These are phyloP conservation scores for Colletotrichum tamarilloi DNA, from an alignment of 2,329 filamentous ascomycete species.

Conservation along the genomic window DNA sequence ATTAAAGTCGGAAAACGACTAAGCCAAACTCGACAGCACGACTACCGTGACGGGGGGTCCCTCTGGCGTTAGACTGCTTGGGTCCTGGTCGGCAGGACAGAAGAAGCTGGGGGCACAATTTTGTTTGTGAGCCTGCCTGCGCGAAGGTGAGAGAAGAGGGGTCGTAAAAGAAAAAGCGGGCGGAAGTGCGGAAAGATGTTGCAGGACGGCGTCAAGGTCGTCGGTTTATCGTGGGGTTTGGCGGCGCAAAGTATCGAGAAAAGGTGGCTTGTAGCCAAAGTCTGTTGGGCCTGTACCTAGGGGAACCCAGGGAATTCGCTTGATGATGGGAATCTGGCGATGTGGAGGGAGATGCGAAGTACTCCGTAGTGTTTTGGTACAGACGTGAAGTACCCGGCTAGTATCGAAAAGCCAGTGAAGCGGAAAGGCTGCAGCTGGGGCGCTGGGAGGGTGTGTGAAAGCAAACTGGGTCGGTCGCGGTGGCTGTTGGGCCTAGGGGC, in stretches of 20 bases:
- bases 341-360: conserved; percentile 20
- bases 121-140: conserved; percentile 1
- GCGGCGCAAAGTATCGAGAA: conserved; percentile 11
- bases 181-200: conserved; percentile 25
- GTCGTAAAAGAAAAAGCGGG: conserved; percentile 9
- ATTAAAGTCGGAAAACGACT: conserved; percentile 7
- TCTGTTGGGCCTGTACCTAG: conserved; percentile 7
- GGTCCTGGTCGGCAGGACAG: not conserved
- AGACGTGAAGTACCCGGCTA: not conserved
- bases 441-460: not conserved
- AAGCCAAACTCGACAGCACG: conserved; percentile 27
- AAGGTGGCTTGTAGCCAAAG: conserved; percentile 7
- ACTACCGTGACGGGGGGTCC: conserved; percentile 24
- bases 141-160: conserved; percentile 3
- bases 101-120: conserved; percentile 3
- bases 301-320: not conserved
- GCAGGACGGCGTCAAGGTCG: conserved; percentile 16
- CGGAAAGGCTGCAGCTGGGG: not conserved
- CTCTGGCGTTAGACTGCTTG: not conserved
- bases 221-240: conserved; percentile 13
- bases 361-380: not conserved
- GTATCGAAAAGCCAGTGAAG: not conserved
- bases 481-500: conserved; percentile 21
- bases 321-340: conserved; percentile 1
- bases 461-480: not conserved